Percentiles rank a stretch among this genome's conserved stretches.
Conservation (phyloP, 2,329 filamentous ascomycete genomes). For the Zasmidium citrigriseum region DNA sequence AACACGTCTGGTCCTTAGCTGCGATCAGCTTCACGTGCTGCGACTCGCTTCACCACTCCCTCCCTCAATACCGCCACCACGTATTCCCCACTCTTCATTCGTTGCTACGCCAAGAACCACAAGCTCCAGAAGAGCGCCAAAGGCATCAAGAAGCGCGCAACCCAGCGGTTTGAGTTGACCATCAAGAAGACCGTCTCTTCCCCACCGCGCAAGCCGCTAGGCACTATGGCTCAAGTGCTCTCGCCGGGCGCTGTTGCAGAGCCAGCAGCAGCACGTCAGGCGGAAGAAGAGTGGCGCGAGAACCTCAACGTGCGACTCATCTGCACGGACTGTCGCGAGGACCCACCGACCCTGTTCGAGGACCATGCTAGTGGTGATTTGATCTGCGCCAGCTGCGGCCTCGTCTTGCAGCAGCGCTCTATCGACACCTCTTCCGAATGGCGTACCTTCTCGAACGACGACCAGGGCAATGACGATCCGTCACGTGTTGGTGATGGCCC, state of each 20-base stretch:
- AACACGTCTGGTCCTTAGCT: slow-evolving; percentile 26
- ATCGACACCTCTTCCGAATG: slow-evolving; percentile 97
- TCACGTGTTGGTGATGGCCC: slow-evolving; percentile 95
- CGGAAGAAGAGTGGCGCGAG: slow-evolving; percentile 65
- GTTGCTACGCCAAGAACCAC: slow-evolving; percentile 50
- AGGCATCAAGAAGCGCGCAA: slow-evolving; percentile 46
- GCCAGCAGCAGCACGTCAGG: slow-evolving; percentile 35
- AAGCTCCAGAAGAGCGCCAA: slow-evolving; percentile 47
- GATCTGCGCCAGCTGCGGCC: slow-evolving; percentile 86
- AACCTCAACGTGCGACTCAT: slow-evolving; percentile 84
- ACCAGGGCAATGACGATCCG: slow-evolving; percentile 93
- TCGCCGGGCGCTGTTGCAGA: slow-evolving; percentile 49
- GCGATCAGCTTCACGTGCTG: slow-evolving; percentile 24
- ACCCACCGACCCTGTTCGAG: slow-evolving; percentile 88
- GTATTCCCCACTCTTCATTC: slow-evolving; percentile 72
- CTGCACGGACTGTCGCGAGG: slow-evolving; percentile 88
- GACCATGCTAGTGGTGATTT: slow-evolving; percentile 92
- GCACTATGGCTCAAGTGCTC: slow-evolving; percentile 37
- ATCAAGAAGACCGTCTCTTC: slow-evolving; percentile 21
- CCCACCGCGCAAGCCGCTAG: slow-evolving; percentile 31
- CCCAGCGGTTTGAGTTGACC: slow-evolving; percentile 37
- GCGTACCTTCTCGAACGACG: slow-evolving; percentile 98
- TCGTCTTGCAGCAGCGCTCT: slow-evolving; percentile 86
- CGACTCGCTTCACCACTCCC: slow-evolving; percentile 10
- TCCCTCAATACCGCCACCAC: slow-evolving; percentile 33